phyloP scores from a whole-genome alignment of 176 grass and related monocot genomes.

The Poa pratensis region DNA sequence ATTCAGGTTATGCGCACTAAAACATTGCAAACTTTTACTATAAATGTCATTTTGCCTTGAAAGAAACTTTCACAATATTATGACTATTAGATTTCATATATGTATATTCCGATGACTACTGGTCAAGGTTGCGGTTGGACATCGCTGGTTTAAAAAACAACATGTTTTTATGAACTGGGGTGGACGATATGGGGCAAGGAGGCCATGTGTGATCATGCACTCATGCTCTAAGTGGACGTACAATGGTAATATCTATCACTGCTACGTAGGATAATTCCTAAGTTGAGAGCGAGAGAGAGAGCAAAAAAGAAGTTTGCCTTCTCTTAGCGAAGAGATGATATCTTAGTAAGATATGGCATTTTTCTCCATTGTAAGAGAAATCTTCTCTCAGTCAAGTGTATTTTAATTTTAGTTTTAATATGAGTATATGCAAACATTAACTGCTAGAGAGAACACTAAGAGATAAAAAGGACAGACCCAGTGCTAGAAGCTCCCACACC shows the following conservation, averaged over 20 bases:
- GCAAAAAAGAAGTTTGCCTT: not conserved
- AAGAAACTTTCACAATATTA: not conserved
- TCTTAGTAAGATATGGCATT: not conserved
- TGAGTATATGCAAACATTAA: not conserved
- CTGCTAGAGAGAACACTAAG: not conserved
- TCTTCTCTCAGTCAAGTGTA: not conserved
- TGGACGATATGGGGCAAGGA: not conserved
- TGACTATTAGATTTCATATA: not conserved
- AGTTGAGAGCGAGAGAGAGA: not conserved
- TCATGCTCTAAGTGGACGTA: not conserved
- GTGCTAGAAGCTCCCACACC: no score
- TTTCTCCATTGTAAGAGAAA: not conserved
- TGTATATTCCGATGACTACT: not conserved
- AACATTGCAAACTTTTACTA: not conserved
- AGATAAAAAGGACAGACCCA: not conserved
- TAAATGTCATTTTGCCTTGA: not conserved
- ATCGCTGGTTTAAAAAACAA: not conserved
- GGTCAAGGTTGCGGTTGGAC: not conserved
- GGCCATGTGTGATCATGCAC: not conserved
- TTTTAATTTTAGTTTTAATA: not conserved
- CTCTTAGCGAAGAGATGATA: not conserved
- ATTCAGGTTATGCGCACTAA: not conserved
- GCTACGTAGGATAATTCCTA: not conserved
- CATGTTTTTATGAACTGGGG: not conserved
- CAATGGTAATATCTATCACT: not conserved